Evolutionary conservation across 306 rosid genomes (phyloP).

Genomic region (Castanea sativa): DNA sequence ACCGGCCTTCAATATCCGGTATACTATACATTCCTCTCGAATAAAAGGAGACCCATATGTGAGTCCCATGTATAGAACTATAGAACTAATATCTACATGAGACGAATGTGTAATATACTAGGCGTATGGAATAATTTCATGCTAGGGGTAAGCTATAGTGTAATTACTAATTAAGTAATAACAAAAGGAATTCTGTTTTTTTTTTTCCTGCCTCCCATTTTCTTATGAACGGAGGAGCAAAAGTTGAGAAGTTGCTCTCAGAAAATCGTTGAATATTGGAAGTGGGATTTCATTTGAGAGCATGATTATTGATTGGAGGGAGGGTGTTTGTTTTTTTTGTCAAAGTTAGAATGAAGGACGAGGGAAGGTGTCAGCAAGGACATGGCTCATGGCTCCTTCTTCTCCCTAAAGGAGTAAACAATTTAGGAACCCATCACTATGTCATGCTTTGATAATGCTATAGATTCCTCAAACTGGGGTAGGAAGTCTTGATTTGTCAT

Average conservation of each 20-base stretch:
- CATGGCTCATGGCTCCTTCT: slow-evolving; percentile 13
- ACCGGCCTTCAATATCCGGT: too few relatives aligned
- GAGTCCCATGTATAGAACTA: too few relatives aligned
- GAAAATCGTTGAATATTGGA: slow-evolving; percentile 17
- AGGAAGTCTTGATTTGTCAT: slow-evolving; percentile 36
- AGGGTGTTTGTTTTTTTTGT: slow-evolving; percentile 16
- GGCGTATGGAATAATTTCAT: not conserved
- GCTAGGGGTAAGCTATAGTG: slow-evolving; percentile 6
- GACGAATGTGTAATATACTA: too few relatives aligned
- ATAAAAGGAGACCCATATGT: too few relatives aligned
- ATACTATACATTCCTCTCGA: too few relatives aligned
- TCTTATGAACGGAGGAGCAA: not conserved
- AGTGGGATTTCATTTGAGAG: slow-evolving; percentile 18
- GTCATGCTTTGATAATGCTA: slow-evolving; percentile 21
- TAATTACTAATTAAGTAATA: not conserved
- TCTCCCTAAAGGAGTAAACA: slow-evolving; percentile 19
- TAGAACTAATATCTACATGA: too few relatives aligned
- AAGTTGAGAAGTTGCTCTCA: slow-evolving; percentile 27
- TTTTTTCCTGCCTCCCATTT: not conserved
- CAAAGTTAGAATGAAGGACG: slow-evolving; percentile 6
- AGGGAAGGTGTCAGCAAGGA: slow-evolving; percentile 13
- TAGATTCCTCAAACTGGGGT: slow-evolving; percentile 30
- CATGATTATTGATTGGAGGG: not conserved
- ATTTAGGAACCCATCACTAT: slow-evolving; percentile 29
- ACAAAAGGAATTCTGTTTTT: not conserved